Percentiles rank a stretch among this genome's conserved stretches.
phyloP scores from a whole-genome alignment of 805 yeast genomes.

The Saccharomyces paradoxus region DNA sequence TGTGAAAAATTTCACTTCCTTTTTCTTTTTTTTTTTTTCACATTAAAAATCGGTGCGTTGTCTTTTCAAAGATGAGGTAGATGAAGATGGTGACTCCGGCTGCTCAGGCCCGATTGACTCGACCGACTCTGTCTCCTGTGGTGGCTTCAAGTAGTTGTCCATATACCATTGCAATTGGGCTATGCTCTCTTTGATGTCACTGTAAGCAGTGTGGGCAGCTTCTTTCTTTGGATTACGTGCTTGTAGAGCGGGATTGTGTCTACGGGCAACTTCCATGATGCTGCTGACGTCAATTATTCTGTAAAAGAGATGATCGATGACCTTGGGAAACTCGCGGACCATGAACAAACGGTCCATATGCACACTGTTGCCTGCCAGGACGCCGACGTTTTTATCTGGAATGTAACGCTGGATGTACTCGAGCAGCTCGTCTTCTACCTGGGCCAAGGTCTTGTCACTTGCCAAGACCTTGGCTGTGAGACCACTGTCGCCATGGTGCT shows the following conservation, averaged over 20 bases:
- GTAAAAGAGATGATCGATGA: constrained; percentile 55
- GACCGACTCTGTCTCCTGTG: constrained; percentile 8
- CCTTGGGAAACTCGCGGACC: constrained; percentile 73
- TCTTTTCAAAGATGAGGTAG: background rate
- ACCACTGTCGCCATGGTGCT: constrained; percentile 75
- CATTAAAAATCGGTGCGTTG: background rate
- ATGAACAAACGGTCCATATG: constrained; percentile 87
- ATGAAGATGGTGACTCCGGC: background rate
- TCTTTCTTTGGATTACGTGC: constrained; percentile 52
- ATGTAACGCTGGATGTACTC: constrained; percentile 51
- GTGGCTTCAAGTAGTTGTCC: constrained; percentile 47
- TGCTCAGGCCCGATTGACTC: background rate
- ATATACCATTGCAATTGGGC: constrained; percentile 71
- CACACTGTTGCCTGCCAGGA: constrained; percentile 85
- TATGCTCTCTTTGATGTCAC: constrained; percentile 86
- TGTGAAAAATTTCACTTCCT: background rate
- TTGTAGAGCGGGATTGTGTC: constrained; percentile 66
- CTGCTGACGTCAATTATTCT: constrained; percentile 87
- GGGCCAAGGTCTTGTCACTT: constrained; percentile 42
- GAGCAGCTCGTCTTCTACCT: constrained; percentile 61
- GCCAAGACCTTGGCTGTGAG: constrained; percentile 61
- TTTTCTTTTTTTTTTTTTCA: background rate
- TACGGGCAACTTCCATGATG: constrained; percentile 65
- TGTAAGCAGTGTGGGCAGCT: constrained; percentile 74
- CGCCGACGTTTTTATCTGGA: constrained; percentile 46